Evolutionary conservation across 345 rosid genomes (phyloP), one percentile per base, ranked within the genome.

Genomic region (Euclidium syriacum): DNA sequence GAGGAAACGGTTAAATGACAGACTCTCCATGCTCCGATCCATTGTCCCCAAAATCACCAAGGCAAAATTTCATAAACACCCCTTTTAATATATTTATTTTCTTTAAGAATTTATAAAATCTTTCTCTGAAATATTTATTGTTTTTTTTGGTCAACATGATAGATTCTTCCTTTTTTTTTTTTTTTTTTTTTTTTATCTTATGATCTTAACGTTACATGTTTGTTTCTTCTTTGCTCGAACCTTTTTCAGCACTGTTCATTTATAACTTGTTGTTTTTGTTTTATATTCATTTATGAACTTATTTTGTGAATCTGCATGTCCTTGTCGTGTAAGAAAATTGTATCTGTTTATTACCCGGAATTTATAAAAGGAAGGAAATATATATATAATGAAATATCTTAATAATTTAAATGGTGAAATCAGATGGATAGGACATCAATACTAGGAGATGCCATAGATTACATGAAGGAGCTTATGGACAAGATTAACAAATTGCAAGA

Each of bases 21-120:
- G 92, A 19, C 91, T 88, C 26, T 85, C 92, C 33, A 91, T 87
- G 92, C 84, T 90, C 44, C 78, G 97, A 80, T 90, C 97, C 72
- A 82, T 90, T 22, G 97, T 90, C 43, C 96, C 97, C 8, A 90
- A 90, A 83, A 90, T 90, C 77, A 87, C 43, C n/a, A 53, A 54
- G 59, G 59, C n/a, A 35, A 22, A 20, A 9, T 18, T 41, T 12
- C 36, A 10, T 39, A 25, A 38, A 56, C 33, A 34, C 11, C 15
- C 10, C 11, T 36, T 9, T 4, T 3, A 10, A 24, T 33, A 5
- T 10, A 2, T 8, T 8, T 5, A 2, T 51, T 10, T 17, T 5
- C 11, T 7, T 1, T 40, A 7, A 2, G 12, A 12, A 6, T 11
- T 4, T 8, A 9, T 6, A 3, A 2, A 18, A 6, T 22, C 7